phyloP scores from a whole-genome alignment of 1,284 basidiomycete genomes.

The Papiliotrema flavescens region DNA sequence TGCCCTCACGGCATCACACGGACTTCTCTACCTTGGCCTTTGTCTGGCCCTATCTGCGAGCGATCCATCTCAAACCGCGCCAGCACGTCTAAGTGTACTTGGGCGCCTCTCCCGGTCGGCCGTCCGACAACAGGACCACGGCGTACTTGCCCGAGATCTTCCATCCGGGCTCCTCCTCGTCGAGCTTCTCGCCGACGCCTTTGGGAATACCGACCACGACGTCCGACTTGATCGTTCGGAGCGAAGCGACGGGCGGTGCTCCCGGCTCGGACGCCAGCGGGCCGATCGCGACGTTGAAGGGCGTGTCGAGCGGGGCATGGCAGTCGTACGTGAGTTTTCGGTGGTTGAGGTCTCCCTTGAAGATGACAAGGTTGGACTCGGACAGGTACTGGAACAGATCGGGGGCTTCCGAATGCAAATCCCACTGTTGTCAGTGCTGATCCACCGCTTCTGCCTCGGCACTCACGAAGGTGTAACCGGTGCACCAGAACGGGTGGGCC shows the following conservation, averaged over 20 bases:
- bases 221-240: constrained; percentile 86
- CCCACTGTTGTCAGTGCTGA: constrained; percentile 58
- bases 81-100: constrained; percentile 6
- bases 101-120: constrained; percentile 59
- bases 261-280: constrained; percentile 86
- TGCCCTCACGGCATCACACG: no score
- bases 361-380: constrained; percentile 86
- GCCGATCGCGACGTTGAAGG: constrained; percentile 88
- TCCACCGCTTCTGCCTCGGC: background rate
- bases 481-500: constrained; percentile 89
- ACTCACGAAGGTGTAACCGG: constrained; percentile 73
- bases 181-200: constrained; percentile 70
- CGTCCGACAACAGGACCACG: constrained; percentile 77
- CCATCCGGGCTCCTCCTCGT: constrained; percentile 88
- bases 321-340: constrained; percentile 87
- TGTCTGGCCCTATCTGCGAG: background rate
- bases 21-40: no score
- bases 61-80: background rate
- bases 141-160: constrained; percentile 96
- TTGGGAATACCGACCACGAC: constrained; percentile 62
- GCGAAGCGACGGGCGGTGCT: constrained; percentile 78
- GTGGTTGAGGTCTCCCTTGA: constrained; percentile 95
- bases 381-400: constrained; percentile 92
- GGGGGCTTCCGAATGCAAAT: constrained; percentile 80
- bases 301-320: constrained; percentile 83